These are phyloP conservation scores for Blastocystis sp. DNA, from an alignment of 352 stramenopile species.

Conservation along the genomic window DNA sequence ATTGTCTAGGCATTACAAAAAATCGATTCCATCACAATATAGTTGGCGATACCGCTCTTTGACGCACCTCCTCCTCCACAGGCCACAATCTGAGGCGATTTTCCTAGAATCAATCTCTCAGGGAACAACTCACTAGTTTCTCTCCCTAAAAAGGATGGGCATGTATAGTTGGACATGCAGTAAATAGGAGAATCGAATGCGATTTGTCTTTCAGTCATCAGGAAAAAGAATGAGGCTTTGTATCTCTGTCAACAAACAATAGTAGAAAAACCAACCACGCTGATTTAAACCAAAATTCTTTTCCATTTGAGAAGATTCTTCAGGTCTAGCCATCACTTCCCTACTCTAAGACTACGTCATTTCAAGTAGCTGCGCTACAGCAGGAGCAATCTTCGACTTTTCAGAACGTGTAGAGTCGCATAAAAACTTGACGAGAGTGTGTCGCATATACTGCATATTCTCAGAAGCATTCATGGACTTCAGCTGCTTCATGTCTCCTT, in stretches of 20 bases:
- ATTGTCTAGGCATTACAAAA: slow-evolving; percentile 1
- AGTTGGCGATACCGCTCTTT: slow-evolving; percentile 26
- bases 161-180: neutral
- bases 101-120: neutral
- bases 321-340: neutral
- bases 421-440: slow-evolving; percentile 56
- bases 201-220: slow-evolving; percentile 31
- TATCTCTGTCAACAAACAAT: neutral
- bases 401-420: slow-evolving; percentile 31
- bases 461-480: neutral
- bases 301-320: neutral
- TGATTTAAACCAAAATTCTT: slow-evolving; percentile 9
- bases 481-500: slow-evolving; percentile 55
- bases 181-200: slow-evolving; percentile 36
- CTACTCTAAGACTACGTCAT: neutral
- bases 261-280: slow-evolving; percentile 46
- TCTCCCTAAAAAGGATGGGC: slow-evolving; percentile 8
- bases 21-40: neutral
- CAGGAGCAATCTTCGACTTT: slow-evolving; percentile 14
- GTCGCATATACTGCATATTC: slow-evolving; percentile 55
- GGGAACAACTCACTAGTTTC: neutral
- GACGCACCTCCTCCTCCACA: slow-evolving; percentile 6
- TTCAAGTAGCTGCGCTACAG: slow-evolving; percentile 38
- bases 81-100: neutral
- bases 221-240: neutral